phyloP scores from a whole-genome alignment of 257 asterid genomes.

The Knoxia roxburghii region DNA sequence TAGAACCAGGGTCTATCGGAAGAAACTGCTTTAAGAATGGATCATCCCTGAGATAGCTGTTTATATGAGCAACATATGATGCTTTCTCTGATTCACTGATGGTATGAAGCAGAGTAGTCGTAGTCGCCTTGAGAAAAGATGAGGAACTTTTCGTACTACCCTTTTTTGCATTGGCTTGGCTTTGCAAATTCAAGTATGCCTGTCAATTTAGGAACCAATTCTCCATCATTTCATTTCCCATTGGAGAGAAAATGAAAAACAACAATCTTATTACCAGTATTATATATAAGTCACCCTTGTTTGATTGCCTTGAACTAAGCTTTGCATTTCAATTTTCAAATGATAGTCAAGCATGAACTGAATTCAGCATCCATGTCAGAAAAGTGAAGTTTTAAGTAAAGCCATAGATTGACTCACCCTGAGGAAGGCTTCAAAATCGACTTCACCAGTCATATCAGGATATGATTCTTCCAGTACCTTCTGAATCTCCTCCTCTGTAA shows the following conservation, averaged over 20 bases:
- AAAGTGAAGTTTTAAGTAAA: not conserved
- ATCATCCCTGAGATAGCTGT: slow-evolving; percentile 93
- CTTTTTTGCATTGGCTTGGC: slow-evolving; percentile 47
- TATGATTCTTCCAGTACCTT: slow-evolving; percentile 43
- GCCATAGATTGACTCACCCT: slow-evolving; percentile 42
- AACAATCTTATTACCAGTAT: not conserved
- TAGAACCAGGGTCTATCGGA: slow-evolving; percentile 70
- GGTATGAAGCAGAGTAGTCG: slow-evolving; percentile 86
- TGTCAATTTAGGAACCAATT: slow-evolving; percentile 34
- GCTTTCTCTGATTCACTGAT: slow-evolving; percentile 79
- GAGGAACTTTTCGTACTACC: slow-evolving; percentile 61
- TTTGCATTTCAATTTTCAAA: not conserved
- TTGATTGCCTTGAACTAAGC: not conserved
- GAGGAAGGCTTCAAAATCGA: slow-evolving; percentile 92
- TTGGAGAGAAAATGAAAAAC: slow-evolving; percentile 1
- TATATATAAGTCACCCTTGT: not conserved
- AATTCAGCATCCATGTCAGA: not conserved
- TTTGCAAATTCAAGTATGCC: slow-evolving; percentile 73
- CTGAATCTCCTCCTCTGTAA: slow-evolving; percentile 66
- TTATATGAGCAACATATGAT: slow-evolving; percentile 88
- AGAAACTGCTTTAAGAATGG: slow-evolving; percentile 88
- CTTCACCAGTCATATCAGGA: slow-evolving; percentile 50
- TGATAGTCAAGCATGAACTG: not conserved
- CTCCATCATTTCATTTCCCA: slow-evolving; percentile 19
- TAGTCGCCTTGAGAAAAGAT: slow-evolving; percentile 81